phyloP scores from a whole-genome alignment of 257 asterid genomes.

The Pogostemon cablin region DNA sequence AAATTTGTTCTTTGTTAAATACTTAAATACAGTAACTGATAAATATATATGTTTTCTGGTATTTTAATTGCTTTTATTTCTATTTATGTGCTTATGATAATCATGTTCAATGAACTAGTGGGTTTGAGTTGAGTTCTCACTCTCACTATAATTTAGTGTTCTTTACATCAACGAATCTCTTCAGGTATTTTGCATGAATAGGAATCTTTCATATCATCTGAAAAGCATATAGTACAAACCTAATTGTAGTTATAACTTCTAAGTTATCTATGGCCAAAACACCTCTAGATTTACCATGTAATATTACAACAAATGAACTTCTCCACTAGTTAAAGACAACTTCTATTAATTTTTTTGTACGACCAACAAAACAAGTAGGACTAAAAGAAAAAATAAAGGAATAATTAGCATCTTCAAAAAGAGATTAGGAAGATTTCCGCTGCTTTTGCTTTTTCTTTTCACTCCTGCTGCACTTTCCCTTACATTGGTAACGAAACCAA shows the following conservation, averaged over 20 bases:
- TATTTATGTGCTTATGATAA: neutral
- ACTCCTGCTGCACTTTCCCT: too few species aligned
- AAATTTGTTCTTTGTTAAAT: neutral
- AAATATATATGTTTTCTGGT: neutral
- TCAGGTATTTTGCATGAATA: neutral
- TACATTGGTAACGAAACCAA: too few species aligned
- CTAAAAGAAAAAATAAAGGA: too few species aligned
- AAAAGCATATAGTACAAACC: constrained; percentile 28
- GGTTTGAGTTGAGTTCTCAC: constrained; percentile 28
- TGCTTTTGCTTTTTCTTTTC: too few species aligned
- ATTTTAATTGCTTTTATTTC: neutral
- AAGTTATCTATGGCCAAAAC: constrained; percentile 17
- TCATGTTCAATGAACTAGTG: constrained; percentile 13
- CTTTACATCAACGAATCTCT: neutral
- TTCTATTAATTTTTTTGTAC: constrained; percentile 31
- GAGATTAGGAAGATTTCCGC: too few species aligned
- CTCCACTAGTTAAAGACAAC: constrained; percentile 19
- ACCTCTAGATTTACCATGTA: constrained; percentile 23
- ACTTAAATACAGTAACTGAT: too few species aligned
- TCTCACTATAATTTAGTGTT: neutral
- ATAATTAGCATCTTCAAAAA: too few species aligned
- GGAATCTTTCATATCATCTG: constrained; percentile 25
- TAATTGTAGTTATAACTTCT: constrained; percentile 19
- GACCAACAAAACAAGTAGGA: too few species aligned
- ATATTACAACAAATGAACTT: constrained; percentile 20